Evolutionary conservation across 768 basidiomycete species (phyloP), one percentile per base, ranked within the genome.

Genomic region (Tricholoma saponaceum): DNA sequence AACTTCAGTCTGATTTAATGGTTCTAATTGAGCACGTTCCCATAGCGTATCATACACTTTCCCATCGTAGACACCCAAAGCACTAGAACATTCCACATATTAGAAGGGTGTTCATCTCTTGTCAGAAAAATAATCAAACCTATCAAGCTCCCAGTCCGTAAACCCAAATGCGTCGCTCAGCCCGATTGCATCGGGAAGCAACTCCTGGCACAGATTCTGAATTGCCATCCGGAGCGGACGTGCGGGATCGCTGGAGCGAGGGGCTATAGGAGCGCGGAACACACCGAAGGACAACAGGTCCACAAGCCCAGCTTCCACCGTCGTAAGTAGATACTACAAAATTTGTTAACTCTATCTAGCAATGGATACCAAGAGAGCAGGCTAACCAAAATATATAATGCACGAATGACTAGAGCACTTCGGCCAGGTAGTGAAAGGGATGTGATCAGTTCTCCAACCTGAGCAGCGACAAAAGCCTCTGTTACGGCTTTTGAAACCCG

Each of bases 131-230:
- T 20, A 4, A 14, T 20, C 74, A 14, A 51, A 83, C 83, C 85
- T 87, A 61, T 89, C 81, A 16, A 91, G 71, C 52, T 89, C 83
- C 85, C 86, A 91, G 63, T 91, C 88, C 0, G 82, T 77, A 62
- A 89, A 88, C 0, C 83, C 85, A 66, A 92, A 90, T 3, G 86
- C 83, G 65, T 92, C 89, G 5, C 79, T 84, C 54, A 91, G 70
- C 0, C 83, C 86, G 54, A 91, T 82, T 5, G 79, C 80, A 57
- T 92, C 79, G 0, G 87, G 84, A 0, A 89, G 67, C 10, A 91
- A 60, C 49, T 76, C 75, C 7, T 69, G 62, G 65, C 85, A 88
- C 0, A 81, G 59, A 5, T 64, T 50, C 25, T 80, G 69, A 58
- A 88, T 81, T 4, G 79, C 72, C 20, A 78, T 63, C 10, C 87